phyloP scores from a whole-genome alignment of 1,139 yeast genomes.

The Candida sanyaensis region DNA sequence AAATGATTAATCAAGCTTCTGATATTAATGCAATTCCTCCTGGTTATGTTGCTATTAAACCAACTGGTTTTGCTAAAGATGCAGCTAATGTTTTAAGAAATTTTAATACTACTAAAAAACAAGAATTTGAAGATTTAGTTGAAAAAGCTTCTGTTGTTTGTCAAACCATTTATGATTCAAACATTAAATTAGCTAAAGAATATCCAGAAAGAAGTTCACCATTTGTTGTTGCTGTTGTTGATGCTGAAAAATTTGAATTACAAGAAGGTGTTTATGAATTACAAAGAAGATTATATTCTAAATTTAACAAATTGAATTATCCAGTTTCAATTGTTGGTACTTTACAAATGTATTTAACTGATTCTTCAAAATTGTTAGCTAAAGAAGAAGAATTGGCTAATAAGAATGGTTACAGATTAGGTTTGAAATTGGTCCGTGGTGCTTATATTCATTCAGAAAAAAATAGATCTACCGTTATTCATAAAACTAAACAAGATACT shows the following conservation, averaged over 20 bases:
- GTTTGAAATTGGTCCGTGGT: conserved; percentile 94
- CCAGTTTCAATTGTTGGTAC: conserved; percentile 85
- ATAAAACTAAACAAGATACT: conserved; percentile 73
- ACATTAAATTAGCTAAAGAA: conserved; percentile 43
- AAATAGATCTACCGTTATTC: conserved; percentile 65
- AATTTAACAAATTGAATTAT: conserved; percentile 61
- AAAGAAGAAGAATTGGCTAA: conserved; percentile 67
- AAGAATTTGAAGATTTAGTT: conserved; percentile 61
- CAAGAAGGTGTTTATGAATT: conserved; percentile 92
- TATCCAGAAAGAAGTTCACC: conserved; percentile 78
- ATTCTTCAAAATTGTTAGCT: conserved; percentile 62
- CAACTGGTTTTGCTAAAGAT: conserved; percentile 81
- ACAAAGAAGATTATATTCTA: conserved; percentile 78
- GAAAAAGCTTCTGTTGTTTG: conserved; percentile 63
- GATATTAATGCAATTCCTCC: conserved; percentile 69
- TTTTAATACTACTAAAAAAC: conserved; percentile 44
- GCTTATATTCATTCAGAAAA: conserved; percentile 94
- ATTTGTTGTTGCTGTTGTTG: conserved; percentile 82
- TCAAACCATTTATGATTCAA: conserved; percentile 57
- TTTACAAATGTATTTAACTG: conserved; percentile 86
- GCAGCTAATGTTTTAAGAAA: conserved; percentile 75
- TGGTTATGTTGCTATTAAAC: conserved; percentile 88
- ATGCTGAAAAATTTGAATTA: conserved; percentile 87
- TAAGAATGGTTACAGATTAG: conserved; percentile 67
- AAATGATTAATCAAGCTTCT: conserved; percentile 46